Percentiles rank a stretch among this genome's conserved stretches.
Conservation (phyloP, 2,329 filamentous ascomycete species). For the Leptosphaerulina australis region DNA sequence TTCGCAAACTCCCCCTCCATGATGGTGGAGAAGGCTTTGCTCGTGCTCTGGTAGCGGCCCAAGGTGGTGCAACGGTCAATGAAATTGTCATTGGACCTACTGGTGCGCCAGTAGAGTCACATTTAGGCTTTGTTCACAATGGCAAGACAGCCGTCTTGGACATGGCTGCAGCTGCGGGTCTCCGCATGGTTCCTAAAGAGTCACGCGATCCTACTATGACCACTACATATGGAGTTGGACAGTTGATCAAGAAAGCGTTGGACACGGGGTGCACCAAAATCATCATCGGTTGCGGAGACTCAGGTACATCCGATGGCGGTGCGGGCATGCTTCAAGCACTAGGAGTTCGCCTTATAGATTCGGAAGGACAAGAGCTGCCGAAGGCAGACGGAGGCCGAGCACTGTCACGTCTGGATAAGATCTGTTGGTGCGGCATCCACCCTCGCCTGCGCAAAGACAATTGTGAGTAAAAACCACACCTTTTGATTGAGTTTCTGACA, state of each 20-base stretch:
- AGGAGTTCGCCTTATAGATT: conserved; percentile 54
- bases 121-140: conserved; percentile 54
- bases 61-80: conserved; percentile 49
- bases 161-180: conserved; percentile 60
- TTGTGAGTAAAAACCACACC: conserved; percentile 20
- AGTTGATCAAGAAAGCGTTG: conserved; percentile 56
- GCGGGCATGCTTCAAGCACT: conserved; percentile 62
- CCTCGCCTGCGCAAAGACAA: conserved; percentile 39
- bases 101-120: conserved; percentile 51
- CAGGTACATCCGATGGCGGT: conserved; percentile 61
- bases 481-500: conserved; percentile 4
- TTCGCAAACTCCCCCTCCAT: conserved; percentile 58
- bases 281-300: conserved; percentile 61
- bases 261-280: conserved; percentile 55
- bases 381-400: conserved; percentile 51
- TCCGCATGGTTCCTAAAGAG: conserved; percentile 56
- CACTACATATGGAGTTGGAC: conserved; percentile 60
- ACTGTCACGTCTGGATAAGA: conserved; percentile 46
- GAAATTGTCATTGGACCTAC: conserved; percentile 55
- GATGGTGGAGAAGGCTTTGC: conserved; percentile 62
- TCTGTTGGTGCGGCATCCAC: conserved; percentile 52
- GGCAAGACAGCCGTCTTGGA: conserved; percentile 56
- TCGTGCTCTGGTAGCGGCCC: conserved; percentile 53
- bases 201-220: conserved; percentile 56
- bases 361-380: conserved; percentile 47